These are phyloP conservation scores for Rhizomucor miehei DNA, from an alignment of 371 early-diverging fungal species.

Conservation along the genomic window DNA sequence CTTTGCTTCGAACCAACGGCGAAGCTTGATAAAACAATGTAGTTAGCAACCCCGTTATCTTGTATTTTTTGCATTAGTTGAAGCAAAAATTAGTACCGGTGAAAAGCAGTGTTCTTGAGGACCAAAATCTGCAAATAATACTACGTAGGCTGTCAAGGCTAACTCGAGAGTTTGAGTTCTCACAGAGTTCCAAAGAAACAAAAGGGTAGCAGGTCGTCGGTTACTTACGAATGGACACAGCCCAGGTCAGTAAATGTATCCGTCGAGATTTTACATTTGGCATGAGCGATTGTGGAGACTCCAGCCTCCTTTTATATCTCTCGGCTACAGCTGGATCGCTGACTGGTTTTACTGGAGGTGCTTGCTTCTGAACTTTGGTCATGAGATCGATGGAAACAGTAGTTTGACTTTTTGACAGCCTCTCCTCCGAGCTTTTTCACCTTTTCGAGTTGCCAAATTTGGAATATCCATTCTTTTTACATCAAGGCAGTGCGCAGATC, in stretches of 20 bases:
- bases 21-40: conserved; percentile 21
- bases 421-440: no score
- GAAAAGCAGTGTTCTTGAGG: conserved; percentile 43
- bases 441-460: no score
- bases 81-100: no score
- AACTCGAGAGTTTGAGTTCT: no score
- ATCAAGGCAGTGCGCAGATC: no score
- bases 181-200: no score
- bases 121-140: conserved; percentile 49
- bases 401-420: no score
- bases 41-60: not conserved
- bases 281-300: conserved; percentile 31
- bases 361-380: not conserved
- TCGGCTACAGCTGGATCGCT: conserved; percentile 23
- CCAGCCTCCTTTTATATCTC: conserved; percentile 29
- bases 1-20: conserved; percentile 43
- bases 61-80: no score
- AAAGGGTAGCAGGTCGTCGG: no score
- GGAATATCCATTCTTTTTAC: no score
- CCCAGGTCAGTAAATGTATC: conserved; percentile 39
- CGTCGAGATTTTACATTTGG: conserved; percentile 34
- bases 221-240: conserved; percentile 28
- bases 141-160: conserved; percentile 42
- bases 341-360: conserved; percentile 4
- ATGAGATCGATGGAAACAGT: no score